A percentile compares a stretch with the other conserved stretches of the same genome.
phyloP scores from a whole-genome alignment of 257 asterid genomes.

The Linderniella brevidens region DNA sequence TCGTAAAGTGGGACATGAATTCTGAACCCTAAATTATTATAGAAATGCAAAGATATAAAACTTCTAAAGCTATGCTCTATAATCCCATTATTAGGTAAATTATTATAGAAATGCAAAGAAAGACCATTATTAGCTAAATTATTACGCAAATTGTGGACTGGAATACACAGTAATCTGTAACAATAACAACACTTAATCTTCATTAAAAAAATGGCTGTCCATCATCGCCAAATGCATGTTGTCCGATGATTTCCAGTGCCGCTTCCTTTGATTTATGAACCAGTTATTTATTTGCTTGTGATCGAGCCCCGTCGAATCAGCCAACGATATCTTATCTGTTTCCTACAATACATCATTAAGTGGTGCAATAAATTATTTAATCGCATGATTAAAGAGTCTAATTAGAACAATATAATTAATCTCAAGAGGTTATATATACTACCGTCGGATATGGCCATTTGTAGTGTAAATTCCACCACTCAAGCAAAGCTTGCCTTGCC shows the following conservation, averaged over 20 bases:
- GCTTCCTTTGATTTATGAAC: slow-evolving; percentile 91
- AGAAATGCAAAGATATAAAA: no score
- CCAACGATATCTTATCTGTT: slow-evolving; percentile 53
- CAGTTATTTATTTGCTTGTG: slow-evolving; percentile 93
- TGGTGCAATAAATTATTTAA: not conserved
- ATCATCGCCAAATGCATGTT: slow-evolving; percentile 80
- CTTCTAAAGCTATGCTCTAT: no score
- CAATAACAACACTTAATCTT: no score
- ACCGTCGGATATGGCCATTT: slow-evolving; percentile 99
- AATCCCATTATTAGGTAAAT: no score
- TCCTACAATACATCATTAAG: slow-evolving; percentile 26
- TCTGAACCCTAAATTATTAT: no score
- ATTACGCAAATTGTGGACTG: no score
- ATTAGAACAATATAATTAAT: not conserved
- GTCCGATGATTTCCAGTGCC: slow-evolving; percentile 95
- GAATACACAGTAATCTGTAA: no score
- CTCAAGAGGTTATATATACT: slow-evolving; percentile 5
- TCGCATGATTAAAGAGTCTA: not conserved
- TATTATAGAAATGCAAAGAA: no score
- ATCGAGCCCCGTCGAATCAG: slow-evolving; percentile 71
- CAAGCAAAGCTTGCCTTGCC: slow-evolving; percentile 57
- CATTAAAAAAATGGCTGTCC: slow-evolving; percentile 21
- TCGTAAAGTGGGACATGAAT: no score
- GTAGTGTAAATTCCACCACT: slow-evolving; percentile 85
- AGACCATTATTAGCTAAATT: no score